phyloP scores from a whole-genome alignment of 345 rosid species.

The Gynandropsis gynandra region DNA sequence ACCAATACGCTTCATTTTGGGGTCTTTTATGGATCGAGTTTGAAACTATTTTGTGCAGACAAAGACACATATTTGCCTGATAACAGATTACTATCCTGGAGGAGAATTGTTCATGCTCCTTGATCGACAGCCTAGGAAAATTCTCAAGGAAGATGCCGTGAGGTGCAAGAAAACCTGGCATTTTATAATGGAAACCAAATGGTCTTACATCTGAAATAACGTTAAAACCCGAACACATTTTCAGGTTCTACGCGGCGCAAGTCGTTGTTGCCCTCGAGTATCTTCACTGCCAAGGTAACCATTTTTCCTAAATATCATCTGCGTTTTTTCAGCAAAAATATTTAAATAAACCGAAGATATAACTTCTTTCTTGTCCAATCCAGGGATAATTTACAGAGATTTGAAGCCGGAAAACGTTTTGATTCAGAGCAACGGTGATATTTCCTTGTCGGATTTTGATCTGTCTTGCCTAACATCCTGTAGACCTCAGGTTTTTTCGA shows the following conservation, averaged over 20 bases:
- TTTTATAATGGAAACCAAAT: not conserved
- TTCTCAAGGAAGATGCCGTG: constrained; percentile 87
- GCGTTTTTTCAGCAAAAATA: too few relatives aligned
- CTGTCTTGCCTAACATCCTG: constrained; percentile 91
- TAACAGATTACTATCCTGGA: constrained; percentile 90
- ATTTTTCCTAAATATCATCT: too few relatives aligned
- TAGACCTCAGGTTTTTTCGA: constrained; percentile 59
- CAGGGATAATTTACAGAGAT: constrained; percentile 90
- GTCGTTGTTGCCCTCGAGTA: constrained; percentile 87
- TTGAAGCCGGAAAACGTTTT: constrained; percentile 86
- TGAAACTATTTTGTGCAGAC: constrained; percentile 45
- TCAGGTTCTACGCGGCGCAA: constrained; percentile 85
- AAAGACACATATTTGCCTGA: constrained; percentile 86
- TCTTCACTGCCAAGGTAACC: constrained; percentile 96
- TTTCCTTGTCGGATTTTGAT: constrained; percentile 83
- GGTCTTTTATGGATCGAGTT: constrained; percentile 16
- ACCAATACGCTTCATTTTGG: too few relatives aligned
- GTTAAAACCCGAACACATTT: not conserved
- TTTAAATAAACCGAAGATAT: not conserved
- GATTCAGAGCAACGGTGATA: constrained; percentile 70
- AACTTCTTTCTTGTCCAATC: constrained; percentile 2
- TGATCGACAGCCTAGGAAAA: constrained; percentile 75
- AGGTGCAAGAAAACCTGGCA: constrained; percentile 34
- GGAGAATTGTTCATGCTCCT: constrained; percentile 92
- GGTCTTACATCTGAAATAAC: not conserved